Evolutionary conservation across 768 basidiomycete genomes (phyloP).

Genomic region (Lactarius quietus): DNA sequence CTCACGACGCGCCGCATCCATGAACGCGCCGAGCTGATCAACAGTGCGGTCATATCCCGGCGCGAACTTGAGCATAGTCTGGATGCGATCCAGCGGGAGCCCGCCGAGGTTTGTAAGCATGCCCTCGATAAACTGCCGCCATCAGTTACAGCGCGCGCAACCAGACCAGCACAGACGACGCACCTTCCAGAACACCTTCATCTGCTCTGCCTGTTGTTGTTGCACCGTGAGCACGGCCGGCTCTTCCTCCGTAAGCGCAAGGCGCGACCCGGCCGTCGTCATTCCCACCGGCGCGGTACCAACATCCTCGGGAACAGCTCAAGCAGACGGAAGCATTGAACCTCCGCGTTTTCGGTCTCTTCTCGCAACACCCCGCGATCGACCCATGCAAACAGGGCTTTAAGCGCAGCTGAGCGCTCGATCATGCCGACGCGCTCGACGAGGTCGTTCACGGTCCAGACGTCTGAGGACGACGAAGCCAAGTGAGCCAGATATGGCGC

Average conservation of each 20-base stretch:
- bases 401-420: slow-evolving; percentile 60
- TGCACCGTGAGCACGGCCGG: slow-evolving; percentile 54
- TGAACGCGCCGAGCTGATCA: slow-evolving; percentile 74
- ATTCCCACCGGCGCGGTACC: slow-evolving; percentile 1
- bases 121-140: slow-evolving; percentile 71
- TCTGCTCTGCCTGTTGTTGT: slow-evolving; percentile 80
- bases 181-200: slow-evolving; percentile 88
- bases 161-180: slow-evolving; percentile 21
- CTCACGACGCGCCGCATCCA: slow-evolving; percentile 78
- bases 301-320: slow-evolving; percentile 52
- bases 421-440: slow-evolving; percentile 58
- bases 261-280: slow-evolving; percentile 13
- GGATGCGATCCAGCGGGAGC: slow-evolving; percentile 77
- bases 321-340: slow-evolving; percentile 52
- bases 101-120: slow-evolving; percentile 86
- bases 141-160: neutral
- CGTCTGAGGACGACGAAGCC: slow-evolving; percentile 40
- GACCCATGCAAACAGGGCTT: slow-evolving; percentile 80
- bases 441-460: slow-evolving; percentile 71
- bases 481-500: neutral
- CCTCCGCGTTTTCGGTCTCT: slow-evolving; percentile 42
- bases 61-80: slow-evolving; percentile 81
- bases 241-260: slow-evolving; percentile 40
- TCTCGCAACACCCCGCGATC: slow-evolving; percentile 79
- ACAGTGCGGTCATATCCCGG: slow-evolving; percentile 76